Evolutionary conservation across 2,329 filamentous ascomycete species (phyloP), one percentile per base, ranked within the genome.

Genomic region (Penicillium sp.): DNA sequence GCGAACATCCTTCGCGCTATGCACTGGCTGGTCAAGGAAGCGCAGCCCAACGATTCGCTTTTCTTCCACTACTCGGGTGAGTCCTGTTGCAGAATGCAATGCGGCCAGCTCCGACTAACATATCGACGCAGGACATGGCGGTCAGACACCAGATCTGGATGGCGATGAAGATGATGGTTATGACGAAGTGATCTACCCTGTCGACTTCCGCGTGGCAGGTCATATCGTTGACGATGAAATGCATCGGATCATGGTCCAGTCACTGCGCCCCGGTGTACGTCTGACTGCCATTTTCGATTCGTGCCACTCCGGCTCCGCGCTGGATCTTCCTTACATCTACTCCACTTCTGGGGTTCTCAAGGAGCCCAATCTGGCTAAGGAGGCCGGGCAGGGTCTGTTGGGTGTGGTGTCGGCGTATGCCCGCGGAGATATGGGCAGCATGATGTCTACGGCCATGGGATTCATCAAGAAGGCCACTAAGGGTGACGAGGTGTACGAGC

Each of bases 11-110:
- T 97, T 25, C 80, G 91, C 37, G 91, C 91, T 19, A 97, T 97
- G 91, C 90, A 96, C 64, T 97, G 91, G 91, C 73, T 97, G 14
- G 88, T 96, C 42, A 95, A 95, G 69, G 90, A 95, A 60, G 90
- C 91, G 4, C 79, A 79, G 42, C 86, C 89, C 0, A 94, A 96
- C 62, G 91, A 97, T 63, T 94, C 91, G 4, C 77, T 97, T 5
- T 97, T 97, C 71, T 96, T 97, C 73, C 91, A 97, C 69, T 97
- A 95, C 65, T 95, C 90, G 26, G 89, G 86, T 89, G 69, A 54
- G 79, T 62, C 16, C 2, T 23, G 17, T 11, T 5, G 4, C 27
- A 17, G 8, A 13, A 20, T 14, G 5, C 17, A 14, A 25, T n/a
- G 10, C 19, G 29, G 10, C 33, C 16, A 16, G 2, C 18, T 18